A percentile compares a stretch with the other conserved stretches of the same genome.
Conservation (phyloP, 169 alveolate species). For the Plasmodium malariae region DNA sequence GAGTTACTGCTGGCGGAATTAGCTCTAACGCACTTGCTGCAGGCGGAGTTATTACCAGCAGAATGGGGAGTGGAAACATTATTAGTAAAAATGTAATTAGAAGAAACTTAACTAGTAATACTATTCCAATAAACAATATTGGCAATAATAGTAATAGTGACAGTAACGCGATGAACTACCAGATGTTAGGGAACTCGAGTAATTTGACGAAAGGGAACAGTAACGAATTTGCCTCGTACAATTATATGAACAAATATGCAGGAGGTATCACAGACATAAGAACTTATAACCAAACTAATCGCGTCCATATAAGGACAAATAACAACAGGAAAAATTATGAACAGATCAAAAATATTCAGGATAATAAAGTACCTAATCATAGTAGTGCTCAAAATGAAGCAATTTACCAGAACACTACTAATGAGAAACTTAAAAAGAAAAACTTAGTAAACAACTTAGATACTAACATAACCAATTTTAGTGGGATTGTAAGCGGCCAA, state of each 20-base stretch:
- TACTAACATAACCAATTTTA: not conserved
- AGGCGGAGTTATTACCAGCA: too few relatives aligned
- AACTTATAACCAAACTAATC: not conserved
- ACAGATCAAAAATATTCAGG: not conserved
- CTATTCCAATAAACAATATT: not conserved
- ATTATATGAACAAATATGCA: slow-evolving; percentile 7
- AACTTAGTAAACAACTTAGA: not conserved
- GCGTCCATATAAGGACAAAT: not conserved
- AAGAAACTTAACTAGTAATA: not conserved
- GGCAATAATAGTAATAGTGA: not conserved
- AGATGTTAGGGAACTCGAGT: not conserved
- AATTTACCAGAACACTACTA: not conserved
- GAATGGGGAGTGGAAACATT: too few relatives aligned
- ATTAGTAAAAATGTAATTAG: not conserved
- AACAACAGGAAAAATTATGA: slow-evolving; percentile 18
- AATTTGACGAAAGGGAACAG: slow-evolving; percentile 2
- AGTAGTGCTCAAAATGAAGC: not conserved
- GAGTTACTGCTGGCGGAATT: too few relatives aligned
- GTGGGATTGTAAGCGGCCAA: not conserved
- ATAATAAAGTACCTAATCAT: slow-evolving; percentile 4
- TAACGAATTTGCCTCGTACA: slow-evolving; percentile 6
- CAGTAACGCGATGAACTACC: not conserved
- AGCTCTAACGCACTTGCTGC: too few relatives aligned
- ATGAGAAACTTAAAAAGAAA: not conserved
- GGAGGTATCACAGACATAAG: not conserved